Evolutionary conservation across 1,284 basidiomycete genomes (phyloP).

Genomic region (Tilletia horrida): DNA sequence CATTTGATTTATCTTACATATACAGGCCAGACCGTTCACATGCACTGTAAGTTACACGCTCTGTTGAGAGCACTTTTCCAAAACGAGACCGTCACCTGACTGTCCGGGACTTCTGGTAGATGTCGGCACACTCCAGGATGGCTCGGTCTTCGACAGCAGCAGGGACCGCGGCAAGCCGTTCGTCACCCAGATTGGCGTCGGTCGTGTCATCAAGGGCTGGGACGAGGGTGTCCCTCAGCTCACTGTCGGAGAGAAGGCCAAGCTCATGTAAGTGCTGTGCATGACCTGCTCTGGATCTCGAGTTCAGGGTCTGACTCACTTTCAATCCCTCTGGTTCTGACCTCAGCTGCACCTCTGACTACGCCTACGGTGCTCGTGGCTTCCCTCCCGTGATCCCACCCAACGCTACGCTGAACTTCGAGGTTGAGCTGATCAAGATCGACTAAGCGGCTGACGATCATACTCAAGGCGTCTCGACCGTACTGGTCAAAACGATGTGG

Average conservation of each 20-base stretch:
- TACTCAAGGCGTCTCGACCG: too few relatives aligned
- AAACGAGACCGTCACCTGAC: background rate
- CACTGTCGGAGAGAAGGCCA: conserved; percentile 55
- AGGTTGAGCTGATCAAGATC: conserved; percentile 58
- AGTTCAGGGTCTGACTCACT: conserved; percentile 14
- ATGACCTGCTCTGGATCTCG: background rate
- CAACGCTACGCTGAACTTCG: conserved; percentile 45
- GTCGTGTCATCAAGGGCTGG: conserved; percentile 57
- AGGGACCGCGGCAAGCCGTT: conserved; percentile 29
- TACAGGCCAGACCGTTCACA: conserved; percentile 16
- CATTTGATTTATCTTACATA: background rate
- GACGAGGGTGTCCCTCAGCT: conserved; percentile 57
- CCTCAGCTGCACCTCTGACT: conserved; percentile 50
- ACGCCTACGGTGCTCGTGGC: conserved; percentile 51
- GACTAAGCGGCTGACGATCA: conserved; percentile 31
- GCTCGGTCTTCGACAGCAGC: conserved; percentile 14
- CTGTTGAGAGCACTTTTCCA: too few relatives aligned
- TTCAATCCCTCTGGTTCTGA: conserved; percentile 25
- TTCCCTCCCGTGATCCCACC: conserved; percentile 55
- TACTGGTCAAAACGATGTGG: too few relatives aligned
- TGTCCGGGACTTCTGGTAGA: background rate
- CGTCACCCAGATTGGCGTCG: conserved; percentile 45
- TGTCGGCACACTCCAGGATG: conserved; percentile 9
- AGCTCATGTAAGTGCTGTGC: conserved; percentile 24
- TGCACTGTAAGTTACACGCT: conserved; percentile 9